Percentiles rank a stretch among this genome's conserved stretches.
These are phyloP conservation scores for Fusarium pseudoanthophilum DNA, from an alignment of 2,329 filamentous ascomycete genomes.

Conservation along the genomic window DNA sequence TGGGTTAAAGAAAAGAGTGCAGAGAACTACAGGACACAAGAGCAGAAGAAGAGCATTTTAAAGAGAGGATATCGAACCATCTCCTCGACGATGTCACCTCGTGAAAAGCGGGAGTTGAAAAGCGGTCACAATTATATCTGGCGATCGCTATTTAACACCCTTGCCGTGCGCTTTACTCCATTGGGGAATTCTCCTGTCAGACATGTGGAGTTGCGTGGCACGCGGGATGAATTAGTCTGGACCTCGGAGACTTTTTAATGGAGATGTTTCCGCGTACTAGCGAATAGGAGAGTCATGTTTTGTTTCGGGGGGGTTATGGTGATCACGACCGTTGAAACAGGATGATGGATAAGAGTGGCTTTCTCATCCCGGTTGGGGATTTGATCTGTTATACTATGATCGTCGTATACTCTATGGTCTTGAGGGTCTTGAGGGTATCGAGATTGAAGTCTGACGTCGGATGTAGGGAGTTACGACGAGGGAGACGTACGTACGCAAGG, in stretches of 20 bases:
- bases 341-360: neutral
- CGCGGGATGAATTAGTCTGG: neutral
- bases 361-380: neutral
- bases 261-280: neutral
- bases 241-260: slow-evolving; percentile 22
- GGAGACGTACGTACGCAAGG: neutral
- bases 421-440: too few relatives aligned
- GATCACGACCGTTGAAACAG: slow-evolving; percentile 6
- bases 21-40: slow-evolving; percentile 1
- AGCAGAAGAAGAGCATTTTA: slow-evolving; percentile 15
- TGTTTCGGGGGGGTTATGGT: neutral
- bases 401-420: neutral
- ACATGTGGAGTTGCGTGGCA: neutral
- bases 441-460: neutral
- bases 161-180: neutral
- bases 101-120: neutral
- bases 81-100: slow-evolving; percentile 9
- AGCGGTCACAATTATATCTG: slow-evolving; percentile 15
- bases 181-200: slow-evolving; percentile 14
- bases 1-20: slow-evolving; percentile 19
- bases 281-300: neutral
- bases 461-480: too few relatives aligned
- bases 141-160: slow-evolving; percentile 34
- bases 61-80: neutral
- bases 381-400: neutral